phyloP scores from a whole-genome alignment of 257 asterid genomes.

The Nicotiana knightiana region DNA sequence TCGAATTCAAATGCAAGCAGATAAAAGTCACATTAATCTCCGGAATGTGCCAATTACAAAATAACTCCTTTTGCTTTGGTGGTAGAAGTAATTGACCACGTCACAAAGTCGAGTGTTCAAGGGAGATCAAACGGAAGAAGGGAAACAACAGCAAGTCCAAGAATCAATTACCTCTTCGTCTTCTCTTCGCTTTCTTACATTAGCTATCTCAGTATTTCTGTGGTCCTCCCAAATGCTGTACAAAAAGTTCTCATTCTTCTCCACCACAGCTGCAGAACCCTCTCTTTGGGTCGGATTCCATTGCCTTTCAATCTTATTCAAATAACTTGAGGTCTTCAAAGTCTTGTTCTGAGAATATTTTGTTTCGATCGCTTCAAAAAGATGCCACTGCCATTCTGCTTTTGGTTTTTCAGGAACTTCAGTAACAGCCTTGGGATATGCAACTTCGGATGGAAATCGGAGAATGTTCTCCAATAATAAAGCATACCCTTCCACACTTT shows the following conservation, averaged over 20 bases:
- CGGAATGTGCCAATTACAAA: not conserved
- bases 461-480: constrained; percentile 63
- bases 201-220: constrained; percentile 43
- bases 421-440: constrained; percentile 35
- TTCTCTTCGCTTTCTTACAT: constrained; percentile 63
- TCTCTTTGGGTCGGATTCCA: constrained; percentile 43
- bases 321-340: constrained; percentile 7
- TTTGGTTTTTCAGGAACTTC: constrained; percentile 47
- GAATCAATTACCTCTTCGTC: constrained; percentile 64
- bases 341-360: constrained; percentile 22
- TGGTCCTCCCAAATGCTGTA: constrained; percentile 83
- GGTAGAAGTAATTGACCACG: not conserved
- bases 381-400: constrained; percentile 72
- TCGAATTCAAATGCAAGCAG: constrained; percentile 17
- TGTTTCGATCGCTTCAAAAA: constrained; percentile 34
- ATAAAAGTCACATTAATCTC: not conserved
- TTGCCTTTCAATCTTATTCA: constrained; percentile 50
- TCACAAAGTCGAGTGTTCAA: constrained; percentile 7
- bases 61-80: not conserved
- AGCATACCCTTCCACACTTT: constrained; percentile 73
- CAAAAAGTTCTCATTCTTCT: constrained; percentile 41
- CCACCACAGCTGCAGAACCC: constrained; percentile 21
- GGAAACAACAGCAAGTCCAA: not conserved
- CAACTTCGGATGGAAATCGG: constrained; percentile 74
- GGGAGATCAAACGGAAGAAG: constrained; percentile 11